Evolutionary conservation across 441 rosid genomes (phyloP), one percentile per base, ranked within the genome.

Genomic region (Populus trichocarpa): DNA sequence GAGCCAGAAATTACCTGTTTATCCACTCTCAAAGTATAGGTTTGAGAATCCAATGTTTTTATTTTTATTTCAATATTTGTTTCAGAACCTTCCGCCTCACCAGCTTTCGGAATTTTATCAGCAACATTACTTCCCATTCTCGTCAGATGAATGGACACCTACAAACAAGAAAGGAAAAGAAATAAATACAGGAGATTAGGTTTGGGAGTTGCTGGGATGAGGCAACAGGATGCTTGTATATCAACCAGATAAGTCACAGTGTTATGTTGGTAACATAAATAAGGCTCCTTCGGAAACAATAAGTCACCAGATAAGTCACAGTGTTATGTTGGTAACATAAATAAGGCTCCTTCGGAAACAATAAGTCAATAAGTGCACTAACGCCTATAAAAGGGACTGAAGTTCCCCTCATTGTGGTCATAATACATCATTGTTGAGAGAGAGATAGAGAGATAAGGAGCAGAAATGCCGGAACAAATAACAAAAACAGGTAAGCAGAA

Each of bases 31-130:
- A 96, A 84, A 68, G 96, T 89, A 85, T 94, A 87, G n/a, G 95
- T 94, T 81, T 90, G 97, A 42, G 98, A 91, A 83, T 96, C 99
- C 85, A 96, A 78, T 26, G 97, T 96, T 85, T 94, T 96, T 26
- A 96, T 84, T 83, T 96, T 96, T 76, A 96, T 92, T 78, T 92
- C 98, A 69, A 96, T 93, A 73, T 88, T 84, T 75, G 97, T 81
- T 84, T 89, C 90, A 10, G 96, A 85, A 77, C 85, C 84, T 70
- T 81, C 91, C 71, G 83, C 82, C 79, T 82, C 91, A 72, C 81
- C 81, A 5, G 74, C 75, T 70, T 64, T 81, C 12, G 80, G 81
- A 81, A 86, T 38, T 64, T 86, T 87, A 77, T 83, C 86, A 71
- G 90, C 85, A 77, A 85, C 88, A 77, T 69, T 77, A 76, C 86